These are phyloP conservation scores for Alternaria sp. DNA, from an alignment of 2,329 filamentous ascomycete species.

Conservation along the genomic window DNA sequence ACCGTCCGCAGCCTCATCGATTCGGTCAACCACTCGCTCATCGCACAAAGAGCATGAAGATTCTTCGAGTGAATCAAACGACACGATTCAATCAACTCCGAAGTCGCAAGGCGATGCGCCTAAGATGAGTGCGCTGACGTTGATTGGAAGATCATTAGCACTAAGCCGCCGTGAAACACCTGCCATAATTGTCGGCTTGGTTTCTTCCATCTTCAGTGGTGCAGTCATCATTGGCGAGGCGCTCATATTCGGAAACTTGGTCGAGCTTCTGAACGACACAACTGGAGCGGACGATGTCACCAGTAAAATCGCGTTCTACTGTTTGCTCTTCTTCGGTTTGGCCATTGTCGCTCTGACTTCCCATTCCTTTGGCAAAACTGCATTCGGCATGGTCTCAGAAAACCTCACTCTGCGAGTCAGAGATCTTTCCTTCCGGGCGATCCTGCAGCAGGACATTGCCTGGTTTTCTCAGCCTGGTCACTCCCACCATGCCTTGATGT, in stretches of 20 bases:
- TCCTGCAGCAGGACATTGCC: conserved; percentile 64
- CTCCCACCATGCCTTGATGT: conserved; percentile 56
- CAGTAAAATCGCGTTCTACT: conserved; percentile 54
- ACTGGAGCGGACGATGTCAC: conserved; percentile 26
- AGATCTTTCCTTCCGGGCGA: conserved; percentile 59
- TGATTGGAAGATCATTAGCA: conserved; percentile 36
- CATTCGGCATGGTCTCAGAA: conserved; percentile 60
- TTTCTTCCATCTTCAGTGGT: conserved; percentile 58
- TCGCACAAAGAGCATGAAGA: conserved; percentile 24
- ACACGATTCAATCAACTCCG: conserved; percentile 3
- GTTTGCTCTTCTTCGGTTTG: conserved; percentile 63
- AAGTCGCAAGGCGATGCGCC: background rate
- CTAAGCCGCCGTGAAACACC: conserved; percentile 50
- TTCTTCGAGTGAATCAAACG: conserved; percentile 1
- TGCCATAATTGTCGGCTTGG: conserved; percentile 54
- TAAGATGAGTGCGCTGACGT: conserved; percentile 26
- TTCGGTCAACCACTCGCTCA: conserved; percentile 27
- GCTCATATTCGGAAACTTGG: conserved; percentile 42
- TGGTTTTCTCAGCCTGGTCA: conserved; percentile 59
- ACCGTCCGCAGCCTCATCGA: conserved; percentile 33
- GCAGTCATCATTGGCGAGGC: conserved; percentile 65
- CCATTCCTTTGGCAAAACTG: conserved; percentile 56
- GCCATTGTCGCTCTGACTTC: conserved; percentile 60
- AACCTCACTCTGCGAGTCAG: conserved; percentile 57
- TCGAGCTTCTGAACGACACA: conserved; percentile 43